Percentiles rank a stretch among this genome's conserved stretches.
Evolutionary conservation across 768 basidiomycete species (phyloP).

Genomic region (Rhodosporidiobolus sp.): DNA sequence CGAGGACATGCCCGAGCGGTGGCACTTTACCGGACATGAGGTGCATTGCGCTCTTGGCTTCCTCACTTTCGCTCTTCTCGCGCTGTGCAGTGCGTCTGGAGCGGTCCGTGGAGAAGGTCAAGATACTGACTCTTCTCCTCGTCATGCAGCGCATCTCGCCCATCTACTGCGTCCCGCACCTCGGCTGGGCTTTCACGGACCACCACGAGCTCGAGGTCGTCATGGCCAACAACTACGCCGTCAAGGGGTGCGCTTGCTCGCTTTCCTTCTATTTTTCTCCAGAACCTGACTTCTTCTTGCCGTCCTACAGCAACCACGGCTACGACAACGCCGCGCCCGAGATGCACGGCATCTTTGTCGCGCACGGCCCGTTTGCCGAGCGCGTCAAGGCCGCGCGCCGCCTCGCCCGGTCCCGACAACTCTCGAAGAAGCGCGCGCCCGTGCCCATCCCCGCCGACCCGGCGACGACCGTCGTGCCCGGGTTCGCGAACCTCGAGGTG

Average conservation of each 20-base stretch:
- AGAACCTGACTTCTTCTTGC: not conserved
- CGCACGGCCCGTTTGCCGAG: conserved; percentile 80
- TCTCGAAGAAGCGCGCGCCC: conserved; percentile 42
- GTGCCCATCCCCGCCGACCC: conserved; percentile 49
- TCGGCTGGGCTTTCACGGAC: conserved; percentile 75
- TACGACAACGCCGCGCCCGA: conserved; percentile 61
- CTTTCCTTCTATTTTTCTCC: not conserved
- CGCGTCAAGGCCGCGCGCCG: conserved; percentile 57
- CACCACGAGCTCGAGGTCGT: conserved; percentile 55
- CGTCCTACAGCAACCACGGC: conserved; percentile 64
- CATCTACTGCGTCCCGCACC: conserved; percentile 72
- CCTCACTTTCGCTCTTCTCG: too few relatives aligned
- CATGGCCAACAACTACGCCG: conserved; percentile 55
- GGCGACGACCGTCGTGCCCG: conserved; percentile 59
- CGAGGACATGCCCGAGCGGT: conserved; percentile 75
- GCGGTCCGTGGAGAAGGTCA: too few relatives aligned
- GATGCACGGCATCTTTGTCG: conserved; percentile 89
- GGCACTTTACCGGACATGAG: conserved; percentile 60
- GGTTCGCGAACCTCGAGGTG: conserved; percentile 80
- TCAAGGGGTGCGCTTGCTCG: conserved; percentile 50
- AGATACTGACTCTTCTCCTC: not conserved
- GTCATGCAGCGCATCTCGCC: conserved; percentile 74
- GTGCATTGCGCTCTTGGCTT: conserved; percentile 5
- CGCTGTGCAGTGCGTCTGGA: too few relatives aligned
- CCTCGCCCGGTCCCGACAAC: conserved; percentile 42